Conservation (phyloP, 768 basidiomycete genomes). For the Vararia minispora region DNA sequence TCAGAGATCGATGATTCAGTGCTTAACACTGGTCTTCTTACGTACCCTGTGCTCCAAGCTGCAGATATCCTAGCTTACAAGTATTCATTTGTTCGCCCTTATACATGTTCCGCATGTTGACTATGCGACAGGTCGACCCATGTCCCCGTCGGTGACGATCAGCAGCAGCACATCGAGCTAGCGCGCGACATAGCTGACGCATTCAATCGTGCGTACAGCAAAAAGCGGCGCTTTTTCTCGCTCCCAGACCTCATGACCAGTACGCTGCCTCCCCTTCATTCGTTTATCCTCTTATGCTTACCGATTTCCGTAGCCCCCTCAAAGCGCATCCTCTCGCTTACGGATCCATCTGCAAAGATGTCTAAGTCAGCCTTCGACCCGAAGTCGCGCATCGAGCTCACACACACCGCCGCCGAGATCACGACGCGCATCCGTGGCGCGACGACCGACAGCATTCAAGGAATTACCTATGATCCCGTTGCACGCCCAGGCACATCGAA, state of each 20-base stretch:
- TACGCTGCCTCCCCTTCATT: conserved; percentile 27
- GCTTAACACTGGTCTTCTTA: conserved; percentile 78
- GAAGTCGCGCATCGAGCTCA: conserved; percentile 77
- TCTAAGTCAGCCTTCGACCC: conserved; percentile 82
- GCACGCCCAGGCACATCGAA: conserved; percentile 79
- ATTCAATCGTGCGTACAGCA: conserved; percentile 65
- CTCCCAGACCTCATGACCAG: conserved; percentile 65
- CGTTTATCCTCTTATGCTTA: background rate
- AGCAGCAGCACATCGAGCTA: conserved; percentile 88
- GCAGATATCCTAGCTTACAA: conserved; percentile 85
- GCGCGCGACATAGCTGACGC: conserved; percentile 70
- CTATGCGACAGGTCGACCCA: conserved; percentile 58
- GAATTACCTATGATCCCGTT: conserved; percentile 72
- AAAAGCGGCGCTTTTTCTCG: conserved; percentile 45
- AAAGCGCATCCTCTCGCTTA: conserved; percentile 76
- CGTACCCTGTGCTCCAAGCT: conserved; percentile 89
- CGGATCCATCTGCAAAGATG: conserved; percentile 84
- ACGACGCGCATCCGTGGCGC: conserved; percentile 63
- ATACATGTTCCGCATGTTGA: background rate
- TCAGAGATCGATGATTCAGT: conserved; percentile 73
- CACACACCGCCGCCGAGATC: conserved; percentile 56
- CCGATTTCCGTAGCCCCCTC: conserved; percentile 46
- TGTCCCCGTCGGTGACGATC: conserved; percentile 95
- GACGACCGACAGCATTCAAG: conserved; percentile 71
- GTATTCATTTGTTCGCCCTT: conserved; percentile 25